Evolutionary conservation across 208 protist species (phyloP).

Genomic region (Leishmania mexicana): DNA sequence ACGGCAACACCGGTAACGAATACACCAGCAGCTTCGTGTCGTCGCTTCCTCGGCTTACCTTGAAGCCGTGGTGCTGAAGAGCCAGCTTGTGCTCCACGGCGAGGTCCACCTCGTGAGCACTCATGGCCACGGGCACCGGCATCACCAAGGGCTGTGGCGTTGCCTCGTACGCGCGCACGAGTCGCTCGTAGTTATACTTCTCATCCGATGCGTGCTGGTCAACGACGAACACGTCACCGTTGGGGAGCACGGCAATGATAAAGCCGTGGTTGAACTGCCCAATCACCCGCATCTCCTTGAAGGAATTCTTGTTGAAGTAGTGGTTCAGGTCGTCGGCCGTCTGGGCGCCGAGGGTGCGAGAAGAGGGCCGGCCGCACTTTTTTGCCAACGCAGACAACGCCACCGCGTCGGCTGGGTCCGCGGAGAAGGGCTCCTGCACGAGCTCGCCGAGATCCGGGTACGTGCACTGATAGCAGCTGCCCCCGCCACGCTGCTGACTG

Average conservation of each 20-base stretch:
- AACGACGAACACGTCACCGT: conserved; percentile 91
- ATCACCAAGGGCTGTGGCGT: conserved; percentile 85
- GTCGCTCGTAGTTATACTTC: conserved; percentile 94
- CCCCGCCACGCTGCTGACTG: conserved; percentile 30
- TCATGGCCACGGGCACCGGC: conserved; percentile 72
- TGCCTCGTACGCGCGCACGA: conserved; percentile 69
- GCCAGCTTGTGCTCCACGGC: conserved; percentile 65
- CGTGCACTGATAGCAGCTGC: conserved; percentile 28
- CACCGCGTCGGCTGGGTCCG: background rate
- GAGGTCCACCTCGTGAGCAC: conserved; percentile 77
- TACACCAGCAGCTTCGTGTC: conserved; percentile 74
- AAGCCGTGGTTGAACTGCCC: conserved; percentile 97
- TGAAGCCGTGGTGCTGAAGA: conserved; percentile 90
- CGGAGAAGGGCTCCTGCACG: background rate
- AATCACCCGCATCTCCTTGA: conserved; percentile 88
- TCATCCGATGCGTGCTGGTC: conserved; percentile 96
- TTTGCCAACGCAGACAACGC: background rate
- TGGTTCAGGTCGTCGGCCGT: conserved; percentile 61
- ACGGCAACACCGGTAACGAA: conserved; percentile 83
- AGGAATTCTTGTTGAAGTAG: conserved; percentile 83
- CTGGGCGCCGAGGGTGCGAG: conserved; percentile 50
- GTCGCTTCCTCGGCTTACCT: conserved; percentile 54
- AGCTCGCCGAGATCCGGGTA: conserved; percentile 41
- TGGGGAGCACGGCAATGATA: conserved; percentile 78
- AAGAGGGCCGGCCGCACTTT: background rate